These are phyloP conservation scores for Pseudogymnoascus sp. DNA, from an alignment of 2,329 filamentous ascomycete species.

Conservation along the genomic window DNA sequence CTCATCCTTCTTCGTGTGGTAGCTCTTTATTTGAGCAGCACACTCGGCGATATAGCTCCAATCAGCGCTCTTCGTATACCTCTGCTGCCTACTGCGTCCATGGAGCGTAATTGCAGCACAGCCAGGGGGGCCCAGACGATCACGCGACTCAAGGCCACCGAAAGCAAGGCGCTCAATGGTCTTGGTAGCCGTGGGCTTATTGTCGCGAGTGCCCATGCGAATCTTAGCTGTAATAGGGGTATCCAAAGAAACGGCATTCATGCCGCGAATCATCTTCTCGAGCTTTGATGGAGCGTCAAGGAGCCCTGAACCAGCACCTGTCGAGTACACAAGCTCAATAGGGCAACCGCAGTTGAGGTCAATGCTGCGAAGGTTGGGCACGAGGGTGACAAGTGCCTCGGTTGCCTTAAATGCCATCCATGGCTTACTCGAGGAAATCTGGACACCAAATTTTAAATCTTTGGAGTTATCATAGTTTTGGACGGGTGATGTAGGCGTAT, in stretches of 20 bases:
- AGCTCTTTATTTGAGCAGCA: slow-evolving; percentile 71
- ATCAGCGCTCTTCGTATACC: slow-evolving; percentile 87
- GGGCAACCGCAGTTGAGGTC: slow-evolving; percentile 97
- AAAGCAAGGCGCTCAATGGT: slow-evolving; percentile 77
- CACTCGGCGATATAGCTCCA: slow-evolving; percentile 93
- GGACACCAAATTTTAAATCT: slow-evolving; percentile 83
- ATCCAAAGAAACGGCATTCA: slow-evolving; percentile 88
- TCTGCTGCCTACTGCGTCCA: slow-evolving; percentile 85
- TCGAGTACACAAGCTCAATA: slow-evolving; percentile 85
- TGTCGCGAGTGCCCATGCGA: slow-evolving; percentile 79
- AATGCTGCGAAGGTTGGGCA: slow-evolving; percentile 80
- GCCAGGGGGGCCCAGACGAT: slow-evolving; percentile 66
- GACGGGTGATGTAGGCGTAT: slow-evolving; percentile 43
- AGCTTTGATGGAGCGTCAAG: slow-evolving; percentile 84
- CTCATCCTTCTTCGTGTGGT: slow-evolving; percentile 61
- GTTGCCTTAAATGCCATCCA: slow-evolving; percentile 86
- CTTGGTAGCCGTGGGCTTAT: slow-evolving; percentile 70
- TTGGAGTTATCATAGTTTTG: slow-evolving; percentile 72
- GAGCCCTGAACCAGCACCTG: slow-evolving; percentile 82
- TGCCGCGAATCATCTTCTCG: slow-evolving; percentile 89
- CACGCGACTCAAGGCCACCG: slow-evolving; percentile 65
- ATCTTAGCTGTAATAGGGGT: slow-evolving; percentile 94
- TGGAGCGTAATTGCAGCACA: slow-evolving; percentile 95
- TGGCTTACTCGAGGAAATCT: slow-evolving; percentile 87
- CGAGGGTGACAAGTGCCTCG: slow-evolving; percentile 67